Percentiles rank a stretch among this genome's conserved stretches.
These are phyloP conservation scores for Bifiguratus adelaidae DNA, from an alignment of 192 early-diverging fungal species.

Conservation along the genomic window DNA sequence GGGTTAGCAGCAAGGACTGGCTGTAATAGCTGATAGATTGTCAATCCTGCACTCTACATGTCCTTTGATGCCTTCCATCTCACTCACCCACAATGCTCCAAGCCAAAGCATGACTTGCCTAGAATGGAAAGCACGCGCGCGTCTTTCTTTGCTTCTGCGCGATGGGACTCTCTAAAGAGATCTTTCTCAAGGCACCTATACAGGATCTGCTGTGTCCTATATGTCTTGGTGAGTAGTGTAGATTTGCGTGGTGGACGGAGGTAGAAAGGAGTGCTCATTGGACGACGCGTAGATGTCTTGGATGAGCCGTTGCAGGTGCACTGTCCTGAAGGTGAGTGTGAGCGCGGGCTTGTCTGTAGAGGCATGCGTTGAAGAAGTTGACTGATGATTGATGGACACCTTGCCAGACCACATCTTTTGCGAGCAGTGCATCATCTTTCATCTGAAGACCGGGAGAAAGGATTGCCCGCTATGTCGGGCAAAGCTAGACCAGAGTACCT, in stretches of 20 bases:
- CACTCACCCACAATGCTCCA: no score
- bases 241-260: neutral
- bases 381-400: neutral
- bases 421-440: slow-evolving; percentile 3
- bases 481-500: slow-evolving; percentile 1
- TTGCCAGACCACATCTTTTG: slow-evolving; percentile 7
- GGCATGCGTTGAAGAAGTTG: neutral
- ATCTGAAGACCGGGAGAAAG: slow-evolving; percentile 1
- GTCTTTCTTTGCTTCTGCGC: no score
- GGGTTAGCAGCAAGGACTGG: slow-evolving; percentile 32
- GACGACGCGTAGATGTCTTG: slow-evolving; percentile 12
- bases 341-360: neutral
- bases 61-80: no score
- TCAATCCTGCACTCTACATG: no score
- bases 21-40: slow-evolving; percentile 4
- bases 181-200: slow-evolving; percentile 4
- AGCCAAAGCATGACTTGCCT: no score
- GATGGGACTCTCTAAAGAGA: slow-evolving; percentile 9
- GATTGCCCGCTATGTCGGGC: slow-evolving; percentile 5
- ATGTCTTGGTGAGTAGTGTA: neutral
- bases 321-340: slow-evolving; percentile 18
- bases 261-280: neutral
- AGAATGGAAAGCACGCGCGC: no score
- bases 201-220: slow-evolving; percentile 5
- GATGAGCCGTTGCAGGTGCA: slow-evolving; percentile 23